These are phyloP conservation scores for Jimgerdemannia lactiflua DNA, from an alignment of 192 early-diverging fungal species.

Conservation along the genomic window DNA sequence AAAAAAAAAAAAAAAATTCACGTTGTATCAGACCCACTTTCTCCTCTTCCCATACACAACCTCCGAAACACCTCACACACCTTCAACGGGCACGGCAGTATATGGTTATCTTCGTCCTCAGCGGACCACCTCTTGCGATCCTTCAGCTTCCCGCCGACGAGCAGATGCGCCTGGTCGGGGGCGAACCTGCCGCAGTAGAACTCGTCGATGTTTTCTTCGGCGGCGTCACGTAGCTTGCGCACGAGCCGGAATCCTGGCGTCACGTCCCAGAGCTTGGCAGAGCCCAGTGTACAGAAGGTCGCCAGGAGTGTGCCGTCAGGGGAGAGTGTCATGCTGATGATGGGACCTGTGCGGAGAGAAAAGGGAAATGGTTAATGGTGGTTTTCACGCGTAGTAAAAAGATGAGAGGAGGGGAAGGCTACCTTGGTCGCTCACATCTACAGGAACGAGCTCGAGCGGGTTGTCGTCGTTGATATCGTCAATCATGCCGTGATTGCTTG, in stretches of 20 bases:
- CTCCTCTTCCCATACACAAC: too few species aligned
- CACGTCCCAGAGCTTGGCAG: constrained; percentile 78
- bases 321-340: constrained; percentile 83
- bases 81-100: constrained; percentile 91
- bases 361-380: too few species aligned
- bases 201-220: constrained; percentile 86
- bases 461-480: constrained; percentile 66
- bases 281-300: constrained; percentile 81
- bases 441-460: constrained; percentile 60
- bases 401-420: not conserved
- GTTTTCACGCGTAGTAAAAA: not conserved
- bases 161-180: constrained; percentile 58
- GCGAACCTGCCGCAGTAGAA: constrained; percentile 85
- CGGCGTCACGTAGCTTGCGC: constrained; percentile 67
- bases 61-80: constrained; percentile 17
- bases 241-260: constrained; percentile 63
- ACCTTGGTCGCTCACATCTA: constrained; percentile 74
- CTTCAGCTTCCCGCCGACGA: constrained; percentile 89
- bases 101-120: constrained; percentile 92
- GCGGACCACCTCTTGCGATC: constrained; percentile 85
- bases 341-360: constrained; percentile 38
- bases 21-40: not conserved
- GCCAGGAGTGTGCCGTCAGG: constrained; percentile 83
- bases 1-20: not conserved
- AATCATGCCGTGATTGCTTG: constrained; percentile 52